Evolutionary conservation across 2,329 filamentous ascomycete species (phyloP), one percentile per base, ranked within the genome.

Genomic region (Ascochyta viciae-villosae): DNA sequence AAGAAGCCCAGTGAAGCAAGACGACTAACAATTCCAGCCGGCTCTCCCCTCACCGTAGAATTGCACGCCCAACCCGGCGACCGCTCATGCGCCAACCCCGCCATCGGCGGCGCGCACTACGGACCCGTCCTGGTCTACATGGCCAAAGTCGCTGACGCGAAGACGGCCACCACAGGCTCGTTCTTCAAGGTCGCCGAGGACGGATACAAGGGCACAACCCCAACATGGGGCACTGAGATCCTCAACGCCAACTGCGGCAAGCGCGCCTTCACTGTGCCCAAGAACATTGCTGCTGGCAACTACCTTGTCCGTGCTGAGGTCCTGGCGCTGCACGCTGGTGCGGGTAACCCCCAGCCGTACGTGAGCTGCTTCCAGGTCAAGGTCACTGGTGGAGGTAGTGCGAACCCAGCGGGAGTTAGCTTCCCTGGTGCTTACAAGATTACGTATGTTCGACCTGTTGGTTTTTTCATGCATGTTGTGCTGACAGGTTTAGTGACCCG

Each of bases 151-250:
- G 47, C 57, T 2, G 73, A 75, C 54, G 74, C 74, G 5, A 74
- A 62, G 47, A 71, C 68, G 7, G 71, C 73, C 0, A 66, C 53
- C 5, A 63, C 58, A 0, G 73, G 58, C 5, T 74, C 72, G 3
- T 75, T 71, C 57, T 75, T 75, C 71, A 75, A 75, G 63, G 72
- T 75, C 26, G 73, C 71, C 22, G 73, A 74, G 46, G 72, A 75
- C 37, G 72, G 72, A 22, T 74, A 74, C 66, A 69, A 65, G 1
- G 73, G 73, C 52, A 74, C 71, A 3, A 73, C 68, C 0, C 66
- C 70, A 0, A 69, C 71, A 0, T 75, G 73, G 73, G 72, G 72
- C 12, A 75, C 73, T 15, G 71, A 75, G 64, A 74, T 74, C 57
- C 69, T 75, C 45, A 75, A 74, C 59, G 72, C 73, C 22, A 75